These are phyloP conservation scores for Debaryomycetaceae sp. DNA, from an alignment of 1,139 yeast genomes.

Conservation along the genomic window DNA sequence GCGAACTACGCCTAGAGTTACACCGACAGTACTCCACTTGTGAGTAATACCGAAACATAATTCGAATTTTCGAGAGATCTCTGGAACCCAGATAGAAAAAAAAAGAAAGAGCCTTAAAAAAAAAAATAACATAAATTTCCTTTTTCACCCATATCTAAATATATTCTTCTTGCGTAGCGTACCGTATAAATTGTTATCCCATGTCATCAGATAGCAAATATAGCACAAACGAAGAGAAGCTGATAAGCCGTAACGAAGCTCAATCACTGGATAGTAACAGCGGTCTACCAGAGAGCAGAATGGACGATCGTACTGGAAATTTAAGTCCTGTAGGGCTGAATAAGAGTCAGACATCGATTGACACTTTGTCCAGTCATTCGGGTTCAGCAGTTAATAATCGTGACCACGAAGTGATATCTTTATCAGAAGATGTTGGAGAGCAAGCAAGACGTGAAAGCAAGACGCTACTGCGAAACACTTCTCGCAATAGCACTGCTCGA, in stretches of 20 bases:
- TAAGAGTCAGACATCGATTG: neutral
- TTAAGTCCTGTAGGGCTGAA: neutral
- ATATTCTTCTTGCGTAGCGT: too few species aligned
- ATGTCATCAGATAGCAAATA: neutral
- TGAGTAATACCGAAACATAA: too few species aligned
- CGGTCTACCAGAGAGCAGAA: neutral
- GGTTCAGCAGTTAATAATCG: neutral
- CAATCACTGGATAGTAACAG: neutral
- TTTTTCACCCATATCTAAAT: too few species aligned
- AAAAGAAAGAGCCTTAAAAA: too few species aligned
- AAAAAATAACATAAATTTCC: too few species aligned
- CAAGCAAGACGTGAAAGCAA: neutral
- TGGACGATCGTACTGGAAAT: neutral
- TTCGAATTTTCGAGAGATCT: too few species aligned
- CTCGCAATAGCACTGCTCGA: neutral
- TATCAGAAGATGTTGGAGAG: neutral
- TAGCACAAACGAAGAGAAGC: neutral
- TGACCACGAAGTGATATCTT: neutral
- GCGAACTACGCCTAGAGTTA: too few species aligned
- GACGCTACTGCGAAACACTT: conserved; percentile 1
- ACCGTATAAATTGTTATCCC: too few species aligned
- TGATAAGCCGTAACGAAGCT: neutral
- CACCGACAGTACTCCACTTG: too few species aligned
- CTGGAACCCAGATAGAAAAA: too few species aligned
- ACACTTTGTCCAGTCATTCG: neutral